These are phyloP conservation scores for Starmerella gropengiesseri DNA, from an alignment of 805 yeast species.

Conservation along the genomic window DNA sequence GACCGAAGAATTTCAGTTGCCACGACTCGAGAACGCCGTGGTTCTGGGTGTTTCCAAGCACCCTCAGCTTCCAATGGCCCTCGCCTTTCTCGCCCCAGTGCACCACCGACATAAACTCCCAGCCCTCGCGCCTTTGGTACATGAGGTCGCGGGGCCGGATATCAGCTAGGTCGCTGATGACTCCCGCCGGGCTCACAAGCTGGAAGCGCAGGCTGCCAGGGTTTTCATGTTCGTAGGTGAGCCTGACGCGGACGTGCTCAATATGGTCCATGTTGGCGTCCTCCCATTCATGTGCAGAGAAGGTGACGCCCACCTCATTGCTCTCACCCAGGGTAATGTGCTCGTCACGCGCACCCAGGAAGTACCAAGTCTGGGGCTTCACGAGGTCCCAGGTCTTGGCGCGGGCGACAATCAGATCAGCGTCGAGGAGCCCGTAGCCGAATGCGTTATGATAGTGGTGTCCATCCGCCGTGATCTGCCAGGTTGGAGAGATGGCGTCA, in stretches of 20 bases:
- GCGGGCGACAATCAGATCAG: conserved; percentile 55
- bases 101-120: conserved; percentile 97
- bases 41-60: conserved; percentile 34
- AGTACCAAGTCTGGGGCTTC: conserved; percentile 84
- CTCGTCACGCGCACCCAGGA: conserved; percentile 27
- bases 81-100: conserved; percentile 84
- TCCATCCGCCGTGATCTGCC: conserved; percentile 62
- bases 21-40: conserved; percentile 44
- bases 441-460: conserved; percentile 69
- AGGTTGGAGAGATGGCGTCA: conserved; percentile 28
- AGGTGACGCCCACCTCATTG: conserved; percentile 17
- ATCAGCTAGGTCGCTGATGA: conserved; percentile 61
- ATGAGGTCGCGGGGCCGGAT: conserved; percentile 50
- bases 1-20: conserved; percentile 78
- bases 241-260: conserved; percentile 79
- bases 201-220: conserved; percentile 64
- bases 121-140: conserved; percentile 50
- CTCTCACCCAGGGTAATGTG: conserved; percentile 6
- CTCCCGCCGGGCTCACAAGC: conserved; percentile 65
- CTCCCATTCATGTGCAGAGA: conserved; percentile 41
- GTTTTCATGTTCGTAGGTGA: conserved; percentile 50
- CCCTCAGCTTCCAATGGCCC: conserved; percentile 76
- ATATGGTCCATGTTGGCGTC: conserved; percentile 53
- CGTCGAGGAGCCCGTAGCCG: conserved; percentile 90
- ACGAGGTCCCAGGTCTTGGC: conserved; percentile 73